Base-by-base conservation (phyloP, 2,329 filamentous ascomycete species). In the Neodidymelliopsis sp. region DNA sequence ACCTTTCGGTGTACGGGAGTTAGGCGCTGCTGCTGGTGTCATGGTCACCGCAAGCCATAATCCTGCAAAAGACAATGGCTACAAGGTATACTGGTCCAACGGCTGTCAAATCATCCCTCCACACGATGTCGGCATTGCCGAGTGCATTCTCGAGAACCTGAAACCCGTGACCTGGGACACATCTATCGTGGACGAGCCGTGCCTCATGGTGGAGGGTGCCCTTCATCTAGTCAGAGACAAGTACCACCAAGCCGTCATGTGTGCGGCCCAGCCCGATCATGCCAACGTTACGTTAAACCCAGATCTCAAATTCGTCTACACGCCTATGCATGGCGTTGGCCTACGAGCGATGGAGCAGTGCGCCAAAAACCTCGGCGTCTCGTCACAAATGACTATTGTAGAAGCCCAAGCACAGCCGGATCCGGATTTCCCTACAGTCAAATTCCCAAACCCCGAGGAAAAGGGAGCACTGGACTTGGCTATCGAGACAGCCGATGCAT, bases 1-100 rank as follows among this genome's bases (percentile, higher is more conserved):
- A 6, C 82, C 84, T 1, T 87, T 85, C 64, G 79, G 80, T 3
- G 80, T 87, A 23, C 75, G 73, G 6, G 69, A 79, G 44, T 74
- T 83, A 44, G 69, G 74, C 27, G 82, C 84, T 23, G 79, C 75
- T 4, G 84, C 82, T 31, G 84, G 84, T 15, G 75, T 87, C 22
- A 87, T 87, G 84, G 78, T 87, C 27, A 87, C 84, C 11, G 84
- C 84, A 23, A 85, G 82, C 60, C 84, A 86, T 67, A 87, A 87
- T 57, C 84, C 84, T 11, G 80, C 82, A 34, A 75, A 80, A 57
- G 84, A 87, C 63, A 87, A 87, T 62, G 84, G 84, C 15, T 87
- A 87, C 71, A 87, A 87, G 71, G 84, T 87, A 7, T 87, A 87
- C 71, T 85, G 82, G 75, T 75, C 74, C 12, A 86, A 86, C 61